Evolutionary conservation across 345 rosid species (phyloP), one percentile per base, ranked within the genome.

Genomic region (Mercurialis annua): DNA sequence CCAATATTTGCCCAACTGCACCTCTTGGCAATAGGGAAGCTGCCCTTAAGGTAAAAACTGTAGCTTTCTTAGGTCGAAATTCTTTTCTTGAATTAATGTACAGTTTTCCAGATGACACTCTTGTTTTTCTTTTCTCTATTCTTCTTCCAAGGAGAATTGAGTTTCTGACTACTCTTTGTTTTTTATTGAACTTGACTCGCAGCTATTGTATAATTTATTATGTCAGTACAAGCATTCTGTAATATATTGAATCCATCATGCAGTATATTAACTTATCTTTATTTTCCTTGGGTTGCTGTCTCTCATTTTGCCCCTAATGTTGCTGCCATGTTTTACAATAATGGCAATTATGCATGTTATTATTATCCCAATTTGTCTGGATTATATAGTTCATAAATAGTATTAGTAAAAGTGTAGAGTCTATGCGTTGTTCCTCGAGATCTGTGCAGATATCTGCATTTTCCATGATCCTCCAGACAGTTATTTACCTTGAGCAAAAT

Each of bases 21-120:
- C 90, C 96, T 59, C 63, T 90, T 68, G 98, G 98, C 67, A 93
- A 88, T 63, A 89, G 94, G 72, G 97, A 93, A 67, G 92, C 83
- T 76, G 90, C 98, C 10, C 78, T 85, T 70, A 88, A 87, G 81
- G 98, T 92, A 83, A 76, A 77, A 62, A 10, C 2, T 30, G 52
- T 59, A 33, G 66, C 42, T 47, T 63, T 51, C 36, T 17, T 62
- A 12, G 24, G 4, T 42, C 30, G 40, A 27, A 16, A 42, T 18
- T 33, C 38, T 46, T n/a, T n/a, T 10, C n/a, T 27, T 6, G 34
- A 64, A 33, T 31, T 34, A 21, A 21, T 16, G 30, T 51, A 26
- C 31, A 14, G 44, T 40, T 7, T 10, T 4, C 38, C 38, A 6
- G 24, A 59, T 18, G 29, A 20, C 15, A n/a, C 29, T 17, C 29